These are phyloP conservation scores for Arachis hypogaea DNA, from an alignment of 306 rosid species.

Conservation along the genomic window DNA sequence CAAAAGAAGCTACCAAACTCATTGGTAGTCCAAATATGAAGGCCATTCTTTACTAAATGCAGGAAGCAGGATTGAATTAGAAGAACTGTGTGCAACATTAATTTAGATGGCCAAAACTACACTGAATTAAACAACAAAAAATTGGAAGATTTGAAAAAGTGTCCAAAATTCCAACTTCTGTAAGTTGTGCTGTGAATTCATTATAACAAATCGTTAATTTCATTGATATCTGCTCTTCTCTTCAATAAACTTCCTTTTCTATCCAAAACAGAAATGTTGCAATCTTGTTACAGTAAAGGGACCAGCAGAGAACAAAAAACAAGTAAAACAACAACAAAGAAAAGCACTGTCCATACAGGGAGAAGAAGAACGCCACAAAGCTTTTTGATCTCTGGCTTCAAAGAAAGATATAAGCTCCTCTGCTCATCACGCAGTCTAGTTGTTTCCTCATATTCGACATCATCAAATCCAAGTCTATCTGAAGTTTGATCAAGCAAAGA, in stretches of 20 bases:
- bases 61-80: neutral
- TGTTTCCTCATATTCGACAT: slow-evolving; percentile 35
- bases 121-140: slow-evolving; percentile 6
- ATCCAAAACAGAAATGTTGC: neutral
- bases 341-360: slow-evolving; percentile 43
- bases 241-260: too few species aligned
- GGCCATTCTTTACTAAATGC: neutral
- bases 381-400: slow-evolving; percentile 50
- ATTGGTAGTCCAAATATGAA: neutral
- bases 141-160: neutral
- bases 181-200: neutral
- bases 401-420: slow-evolving; percentile 44
- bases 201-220: slow-evolving; percentile 1
- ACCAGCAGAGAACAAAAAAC: slow-evolving; percentile 31
- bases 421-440: slow-evolving; percentile 37
- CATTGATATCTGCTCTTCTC: neutral
- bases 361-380: slow-evolving; percentile 46
- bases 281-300: slow-evolving; percentile 31
- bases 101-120: neutral
- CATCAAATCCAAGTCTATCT: slow-evolving; percentile 40
- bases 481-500: slow-evolving; percentile 38
- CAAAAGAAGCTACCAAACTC: neutral
- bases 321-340: slow-evolving; percentile 19
- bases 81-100: slow-evolving; percentile 1
- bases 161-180: neutral